Evolutionary conservation across 1,139 yeast genomes (phyloP), one percentile per base, ranked within the genome.

Genomic region (Saccharomyces uvarum): DNA sequence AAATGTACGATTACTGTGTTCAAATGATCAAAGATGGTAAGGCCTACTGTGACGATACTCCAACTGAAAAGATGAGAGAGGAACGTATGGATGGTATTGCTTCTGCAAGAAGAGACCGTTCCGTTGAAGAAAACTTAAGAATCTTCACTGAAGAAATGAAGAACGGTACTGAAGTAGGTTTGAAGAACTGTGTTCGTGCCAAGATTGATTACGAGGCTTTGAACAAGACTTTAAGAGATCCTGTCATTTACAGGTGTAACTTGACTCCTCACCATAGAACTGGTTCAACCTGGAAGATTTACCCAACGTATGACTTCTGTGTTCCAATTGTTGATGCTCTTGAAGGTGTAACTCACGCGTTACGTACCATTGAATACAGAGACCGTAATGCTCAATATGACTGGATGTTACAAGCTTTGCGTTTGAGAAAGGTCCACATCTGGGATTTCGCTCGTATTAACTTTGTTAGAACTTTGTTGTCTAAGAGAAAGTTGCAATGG

Each of bases 361-460:
- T 93, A 71, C 86, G 98, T 80, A 93, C 98, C 54, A 91, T 87
- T 70, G 98, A 93, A 77, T 93, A 93, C 81, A 85, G 97, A 75
- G 98, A 93, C 78, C 87, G 98, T 76, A 91, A 93, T 72, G 90
- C 96, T 51, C 98, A 93, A 77, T 93, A 93, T 74, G 96, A 88
- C 58, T 93, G 99, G 99, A 84, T 93, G 81, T 80, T 89, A 64
- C 75, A 86, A 55, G 84, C 93, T 48, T 77, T 93, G 70, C 74
- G 79, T 54, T 80, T 93, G 70, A 86, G 98, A 76, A 86, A 87
- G 69, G 98, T 93, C 53, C 90, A 89, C 73, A 82, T 93, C 65
- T 93, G 98, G 97, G 99, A 93, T 77, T 93, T 93, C 68, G 95
- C 95, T 60, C 84, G 98, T 75, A 91, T 93, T 69, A 93, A 91